Base-by-base conservation (phyloP, 2,329 filamentous ascomycete species). In the Diaporthe citriasiana region DNA sequence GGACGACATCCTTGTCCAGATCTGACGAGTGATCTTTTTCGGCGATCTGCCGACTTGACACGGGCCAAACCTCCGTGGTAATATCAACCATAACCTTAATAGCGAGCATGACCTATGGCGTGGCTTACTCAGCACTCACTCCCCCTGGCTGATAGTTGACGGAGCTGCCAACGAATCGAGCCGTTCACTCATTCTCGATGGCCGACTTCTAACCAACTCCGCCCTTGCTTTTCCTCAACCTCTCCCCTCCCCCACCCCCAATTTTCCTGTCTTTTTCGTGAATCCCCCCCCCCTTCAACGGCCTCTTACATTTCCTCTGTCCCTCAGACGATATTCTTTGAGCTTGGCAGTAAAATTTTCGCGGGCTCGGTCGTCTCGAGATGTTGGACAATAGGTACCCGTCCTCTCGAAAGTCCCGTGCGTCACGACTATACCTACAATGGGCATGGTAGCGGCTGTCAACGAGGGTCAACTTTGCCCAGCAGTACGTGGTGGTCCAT, bases 31-130 rank as follows among this genome's bases (percentile, higher is more conserved):
- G 30, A 51, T 66, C 60, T 25, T 38, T 63, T 51, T 66, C 45
- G 63, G 45, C 63, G 63, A 66, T 66, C 63, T 66, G 63, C 63
- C 63, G 63, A 66, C 63, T 66, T 38, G 30, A 51, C 45, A 40
- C 59, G 59, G 42, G 59, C 59, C 59, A 65, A 65, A 65, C 50
- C 42, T 65, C 59, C 59, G 42, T 50, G 59, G 40, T 35, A 51
- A 35, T 66, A 47, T 66, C 42, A 35, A 30, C 60, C 60, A 66
- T 7, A 25, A 51, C 45, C 47, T 50, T 38, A 33, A 38, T 17
- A 19, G 33, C 45, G 8, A 66, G 15, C 13, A 17, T 42, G 15
- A 27, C 8, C 42, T 38, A 19, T 30, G 8, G 5, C 22, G 19
- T 7, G 59, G 45, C 42, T 51, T 66, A 42, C n/a, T 42, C 35